Percentiles rank a stretch among this genome's conserved stretches.
Conservation (phyloP, 768 basidiomycete species). For the Crucibulum laeve region DNA sequence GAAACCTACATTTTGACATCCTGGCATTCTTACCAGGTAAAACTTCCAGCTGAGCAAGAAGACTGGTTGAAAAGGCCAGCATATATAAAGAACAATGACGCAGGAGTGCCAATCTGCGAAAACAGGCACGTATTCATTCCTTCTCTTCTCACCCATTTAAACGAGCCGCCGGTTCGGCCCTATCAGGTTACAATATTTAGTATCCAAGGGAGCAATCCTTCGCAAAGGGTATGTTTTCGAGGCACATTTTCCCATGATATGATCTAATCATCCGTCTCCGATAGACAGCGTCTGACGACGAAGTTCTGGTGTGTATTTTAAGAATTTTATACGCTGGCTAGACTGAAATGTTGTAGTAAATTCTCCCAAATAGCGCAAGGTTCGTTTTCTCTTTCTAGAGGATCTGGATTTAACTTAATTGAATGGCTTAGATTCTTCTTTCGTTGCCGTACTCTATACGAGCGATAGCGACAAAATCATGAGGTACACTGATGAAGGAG, state of each 20-base stretch:
- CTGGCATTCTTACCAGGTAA: conserved; percentile 47
- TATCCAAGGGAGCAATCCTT: conserved; percentile 82
- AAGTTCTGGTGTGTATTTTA: conserved; percentile 67
- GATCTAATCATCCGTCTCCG: conserved; percentile 11
- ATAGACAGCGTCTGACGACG: conserved; percentile 74
- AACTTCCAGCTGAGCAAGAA: conserved; percentile 82
- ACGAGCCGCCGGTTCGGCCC: conserved; percentile 21
- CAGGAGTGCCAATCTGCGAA: conserved; percentile 75
- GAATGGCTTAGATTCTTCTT: conserved; percentile 57
- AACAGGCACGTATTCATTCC: conserved; percentile 53
- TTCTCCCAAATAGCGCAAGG: conserved; percentile 64
- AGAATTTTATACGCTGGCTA: conserved; percentile 3
- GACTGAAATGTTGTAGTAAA: conserved; percentile 43
- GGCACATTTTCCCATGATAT: conserved; percentile 10
- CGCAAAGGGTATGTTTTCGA: conserved; percentile 66
- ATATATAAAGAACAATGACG: conserved; percentile 76
- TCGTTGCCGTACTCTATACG: conserved; percentile 80
- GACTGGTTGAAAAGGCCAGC: conserved; percentile 84
- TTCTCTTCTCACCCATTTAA: conserved; percentile 12
- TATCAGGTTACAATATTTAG: conserved; percentile 77
- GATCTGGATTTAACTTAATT: conserved; percentile 4
- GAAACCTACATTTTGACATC: not conserved
- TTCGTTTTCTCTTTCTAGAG: conserved; percentile 10
- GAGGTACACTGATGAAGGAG: conserved; percentile 86
- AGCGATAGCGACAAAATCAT: conserved; percentile 70